Conservation (phyloP, 441 rosid genomes). For the Eruca vesicaria region DNA sequence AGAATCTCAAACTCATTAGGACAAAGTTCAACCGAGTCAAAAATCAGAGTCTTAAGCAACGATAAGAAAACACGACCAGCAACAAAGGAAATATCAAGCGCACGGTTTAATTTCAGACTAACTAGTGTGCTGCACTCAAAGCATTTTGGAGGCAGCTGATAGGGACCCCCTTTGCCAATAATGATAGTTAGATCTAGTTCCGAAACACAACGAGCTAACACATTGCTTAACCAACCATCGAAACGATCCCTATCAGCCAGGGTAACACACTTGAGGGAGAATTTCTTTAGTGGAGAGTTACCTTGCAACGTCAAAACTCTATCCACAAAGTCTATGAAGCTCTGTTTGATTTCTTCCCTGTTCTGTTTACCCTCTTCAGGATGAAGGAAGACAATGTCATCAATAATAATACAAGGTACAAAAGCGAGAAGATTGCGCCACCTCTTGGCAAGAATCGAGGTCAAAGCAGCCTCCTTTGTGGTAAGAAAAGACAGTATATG, state of each 20-base stretch:
- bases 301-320: background rate
- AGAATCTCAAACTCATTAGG: background rate
- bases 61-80: background rate
- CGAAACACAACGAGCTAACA: too few species aligned
- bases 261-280: background rate
- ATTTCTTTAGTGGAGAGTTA: background rate
- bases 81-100: background rate
- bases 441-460: background rate
- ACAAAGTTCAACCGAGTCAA: background rate
- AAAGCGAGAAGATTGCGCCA: background rate
- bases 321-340: conserved; percentile 7
- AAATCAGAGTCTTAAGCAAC: background rate
- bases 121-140: background rate
- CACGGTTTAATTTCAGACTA: background rate
- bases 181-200: too few species aligned
- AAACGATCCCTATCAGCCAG: background rate
- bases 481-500: too few species aligned
- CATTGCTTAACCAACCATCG: background rate
- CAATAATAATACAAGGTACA: background rate
- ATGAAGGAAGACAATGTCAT: background rate
- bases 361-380: background rate
- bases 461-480: conserved; percentile 11
- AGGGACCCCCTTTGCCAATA: background rate
- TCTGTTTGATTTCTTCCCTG: background rate
- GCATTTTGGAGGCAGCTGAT: background rate